These are phyloP conservation scores for Daucus carota DNA, from an alignment of 129 eudicot species.

Conservation along the genomic window DNA sequence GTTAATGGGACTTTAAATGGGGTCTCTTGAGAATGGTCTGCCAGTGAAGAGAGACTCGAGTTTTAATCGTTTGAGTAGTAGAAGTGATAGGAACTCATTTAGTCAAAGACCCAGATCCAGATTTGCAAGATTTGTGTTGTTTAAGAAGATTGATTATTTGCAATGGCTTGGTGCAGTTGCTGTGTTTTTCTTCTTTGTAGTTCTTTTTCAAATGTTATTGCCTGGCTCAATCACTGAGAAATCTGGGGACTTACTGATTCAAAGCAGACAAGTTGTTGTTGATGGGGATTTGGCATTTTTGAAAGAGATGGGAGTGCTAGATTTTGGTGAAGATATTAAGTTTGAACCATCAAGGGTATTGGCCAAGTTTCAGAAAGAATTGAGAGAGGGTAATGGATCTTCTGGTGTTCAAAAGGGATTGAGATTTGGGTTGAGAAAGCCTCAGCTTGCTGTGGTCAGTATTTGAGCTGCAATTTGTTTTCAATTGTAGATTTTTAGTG, in stretches of 20 bases:
- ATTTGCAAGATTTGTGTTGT: constrained; percentile 60
- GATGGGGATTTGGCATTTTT: constrained; percentile 29
- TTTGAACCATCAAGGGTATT: constrained; percentile 55
- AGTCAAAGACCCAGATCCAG: constrained; percentile 79
- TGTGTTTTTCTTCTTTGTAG: constrained; percentile 64
- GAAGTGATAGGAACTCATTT: constrained; percentile 46
- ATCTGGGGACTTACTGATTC: constrained; percentile 28
- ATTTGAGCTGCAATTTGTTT: not conserved
- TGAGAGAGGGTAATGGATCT: constrained; percentile 29
- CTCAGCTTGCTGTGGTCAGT: constrained; percentile 85
- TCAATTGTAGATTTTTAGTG: not conserved
- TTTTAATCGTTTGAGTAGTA: constrained; percentile 46
- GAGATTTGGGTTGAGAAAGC: constrained; percentile 73
- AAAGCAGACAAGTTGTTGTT: constrained; percentile 13
- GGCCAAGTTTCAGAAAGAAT: constrained; percentile 48
- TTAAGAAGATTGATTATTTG: constrained; percentile 67
- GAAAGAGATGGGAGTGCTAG: constrained; percentile 52
- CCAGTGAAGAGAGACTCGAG: constrained; percentile 62
- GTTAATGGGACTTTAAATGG: constrained; percentile 63
- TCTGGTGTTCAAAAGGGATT: constrained; percentile 33
- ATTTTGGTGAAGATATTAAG: constrained; percentile 74
- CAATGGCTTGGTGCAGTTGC: constrained; percentile 78
- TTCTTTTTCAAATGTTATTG: constrained; percentile 65
- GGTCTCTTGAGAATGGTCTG: constrained; percentile 82
- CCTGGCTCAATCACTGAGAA: constrained; percentile 59